A percentile compares a stretch with the other conserved stretches of the same genome.
These are phyloP conservation scores for Stagonosporopsis rhizophila DNA, from an alignment of 2,329 filamentous ascomycete genomes.

Conservation along the genomic window DNA sequence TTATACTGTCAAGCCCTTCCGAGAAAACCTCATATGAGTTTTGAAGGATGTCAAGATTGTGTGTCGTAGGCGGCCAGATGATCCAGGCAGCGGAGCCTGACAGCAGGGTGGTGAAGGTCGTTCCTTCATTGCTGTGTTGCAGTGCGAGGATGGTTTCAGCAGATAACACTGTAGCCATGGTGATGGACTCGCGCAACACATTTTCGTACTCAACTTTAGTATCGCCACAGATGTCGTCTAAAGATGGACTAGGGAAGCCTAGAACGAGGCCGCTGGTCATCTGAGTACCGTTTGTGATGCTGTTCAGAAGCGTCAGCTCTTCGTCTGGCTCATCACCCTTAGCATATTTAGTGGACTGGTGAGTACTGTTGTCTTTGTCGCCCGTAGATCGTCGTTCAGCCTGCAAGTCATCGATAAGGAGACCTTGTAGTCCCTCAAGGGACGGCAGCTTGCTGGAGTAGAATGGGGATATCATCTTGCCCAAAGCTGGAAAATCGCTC, in stretches of 20 bases:
- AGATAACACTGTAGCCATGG: slow-evolving; percentile 15
- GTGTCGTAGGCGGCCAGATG: slow-evolving; percentile 31
- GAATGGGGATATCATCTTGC: slow-evolving; percentile 21
- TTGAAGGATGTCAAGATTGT: slow-evolving; percentile 23
- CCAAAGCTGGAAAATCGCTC: slow-evolving; percentile 16
- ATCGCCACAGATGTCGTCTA: slow-evolving; percentile 16
- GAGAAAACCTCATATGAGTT: slow-evolving; percentile 16
- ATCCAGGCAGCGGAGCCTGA: slow-evolving; percentile 28
- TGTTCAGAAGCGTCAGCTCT: neutral
- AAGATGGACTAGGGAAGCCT: slow-evolving; percentile 17
- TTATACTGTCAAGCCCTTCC: neutral
- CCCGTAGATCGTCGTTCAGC: neutral
- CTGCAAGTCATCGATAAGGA: slow-evolving; percentile 2
- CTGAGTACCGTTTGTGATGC: neutral
- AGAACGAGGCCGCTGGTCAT: neutral
- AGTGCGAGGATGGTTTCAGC: slow-evolving; percentile 13
- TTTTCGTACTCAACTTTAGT: slow-evolving; percentile 2
- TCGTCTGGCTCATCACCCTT: neutral
- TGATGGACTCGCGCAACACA: slow-evolving; percentile 10
- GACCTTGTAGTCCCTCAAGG: slow-evolving; percentile 13
- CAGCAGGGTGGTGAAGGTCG: slow-evolving; percentile 23
- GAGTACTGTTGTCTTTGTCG: neutral
- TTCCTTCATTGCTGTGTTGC: slow-evolving; percentile 29
- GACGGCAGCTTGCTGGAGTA: slow-evolving; percentile 5
- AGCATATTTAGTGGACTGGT: neutral